A percentile compares a stretch with the other conserved stretches of the same genome.
Evolutionary conservation across 2,329 filamentous ascomycete genomes (phyloP).

Genomic region (Amylocarpus encephaloides): DNA sequence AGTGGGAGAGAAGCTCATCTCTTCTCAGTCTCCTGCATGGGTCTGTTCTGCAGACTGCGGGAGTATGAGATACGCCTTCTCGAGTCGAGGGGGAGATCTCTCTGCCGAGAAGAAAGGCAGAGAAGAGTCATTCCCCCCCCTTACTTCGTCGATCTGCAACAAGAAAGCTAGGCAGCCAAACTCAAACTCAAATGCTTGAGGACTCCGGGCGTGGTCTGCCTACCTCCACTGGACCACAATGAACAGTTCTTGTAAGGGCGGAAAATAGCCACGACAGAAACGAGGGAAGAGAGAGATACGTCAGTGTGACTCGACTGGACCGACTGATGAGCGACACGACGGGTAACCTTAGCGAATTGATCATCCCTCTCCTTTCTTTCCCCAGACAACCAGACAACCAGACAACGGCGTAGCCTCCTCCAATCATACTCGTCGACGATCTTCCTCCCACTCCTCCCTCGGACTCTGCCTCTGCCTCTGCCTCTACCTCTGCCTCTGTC

Average conservation of each 20-base stretch:
- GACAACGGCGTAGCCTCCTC: background rate
- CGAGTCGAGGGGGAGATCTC: no score
- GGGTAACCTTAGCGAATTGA: background rate
- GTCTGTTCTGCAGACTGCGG: background rate
- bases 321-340: slow-evolving; percentile 1
- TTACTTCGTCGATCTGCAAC: background rate
- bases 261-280: slow-evolving; percentile 1
- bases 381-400: background rate
- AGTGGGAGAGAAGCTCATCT: slow-evolving; percentile 5
- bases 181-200: background rate
- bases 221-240: no score
- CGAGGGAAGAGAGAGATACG: background rate
- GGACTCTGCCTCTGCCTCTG: background rate
- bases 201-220: background rate
- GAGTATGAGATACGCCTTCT: background rate
- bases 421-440: background rate
- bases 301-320: slow-evolving; percentile 13
- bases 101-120: background rate
- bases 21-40: slow-evolving; percentile 17
- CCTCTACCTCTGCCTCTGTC: background rate
- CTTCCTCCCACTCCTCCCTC: background rate
- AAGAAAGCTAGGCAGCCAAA: background rate
- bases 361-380: background rate
- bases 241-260: background rate
- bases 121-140: background rate